A percentile compares a stretch with the other conserved stretches of the same genome.
Conservation (phyloP, 1,139 yeast genomes). For the Yamadazyma pseudoaaseri region DNA sequence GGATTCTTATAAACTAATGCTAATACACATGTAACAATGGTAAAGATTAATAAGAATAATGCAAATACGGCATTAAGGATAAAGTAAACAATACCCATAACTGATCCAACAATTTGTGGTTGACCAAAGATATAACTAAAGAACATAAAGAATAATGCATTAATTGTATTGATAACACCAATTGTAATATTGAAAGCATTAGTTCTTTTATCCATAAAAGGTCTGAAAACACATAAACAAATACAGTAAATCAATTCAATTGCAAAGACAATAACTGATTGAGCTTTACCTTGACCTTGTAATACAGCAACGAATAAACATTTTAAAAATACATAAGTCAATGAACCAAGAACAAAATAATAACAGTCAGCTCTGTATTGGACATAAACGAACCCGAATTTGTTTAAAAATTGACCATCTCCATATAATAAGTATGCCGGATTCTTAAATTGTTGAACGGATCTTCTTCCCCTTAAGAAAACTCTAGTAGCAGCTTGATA, state of each 20-base stretch:
- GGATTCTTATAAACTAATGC: slow-evolving; percentile 90
- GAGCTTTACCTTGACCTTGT: slow-evolving; percentile 77
- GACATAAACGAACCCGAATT: slow-evolving; percentile 90
- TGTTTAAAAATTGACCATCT: slow-evolving; percentile 74
- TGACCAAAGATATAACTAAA: slow-evolving; percentile 83
- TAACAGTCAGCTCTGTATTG: slow-evolving; percentile 87
- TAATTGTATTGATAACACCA: slow-evolving; percentile 73
- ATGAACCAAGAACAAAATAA: slow-evolving; percentile 70
- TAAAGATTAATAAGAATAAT: slow-evolving; percentile 73
- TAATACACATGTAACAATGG: slow-evolving; percentile 81
- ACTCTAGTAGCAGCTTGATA: slow-evolving; percentile 76
- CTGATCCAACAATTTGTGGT: slow-evolving; percentile 83
- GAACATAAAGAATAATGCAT: slow-evolving; percentile 83
- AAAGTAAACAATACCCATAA: slow-evolving; percentile 92
- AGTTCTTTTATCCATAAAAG: slow-evolving; percentile 93
- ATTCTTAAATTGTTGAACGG: slow-evolving; percentile 72
- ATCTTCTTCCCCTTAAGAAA: slow-evolving; percentile 65
- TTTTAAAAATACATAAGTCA: slow-evolving; percentile 68
- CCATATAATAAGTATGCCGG: slow-evolving; percentile 93
- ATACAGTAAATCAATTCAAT: slow-evolving; percentile 72
- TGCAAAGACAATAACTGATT: slow-evolving; percentile 72
- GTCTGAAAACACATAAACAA: slow-evolving; percentile 67
- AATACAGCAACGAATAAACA: slow-evolving; percentile 84
- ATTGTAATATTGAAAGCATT: slow-evolving; percentile 88
- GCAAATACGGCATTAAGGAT: slow-evolving; percentile 89